Conservation (phyloP, 108 stramenopile species). For the Nitzschia palea region DNA sequence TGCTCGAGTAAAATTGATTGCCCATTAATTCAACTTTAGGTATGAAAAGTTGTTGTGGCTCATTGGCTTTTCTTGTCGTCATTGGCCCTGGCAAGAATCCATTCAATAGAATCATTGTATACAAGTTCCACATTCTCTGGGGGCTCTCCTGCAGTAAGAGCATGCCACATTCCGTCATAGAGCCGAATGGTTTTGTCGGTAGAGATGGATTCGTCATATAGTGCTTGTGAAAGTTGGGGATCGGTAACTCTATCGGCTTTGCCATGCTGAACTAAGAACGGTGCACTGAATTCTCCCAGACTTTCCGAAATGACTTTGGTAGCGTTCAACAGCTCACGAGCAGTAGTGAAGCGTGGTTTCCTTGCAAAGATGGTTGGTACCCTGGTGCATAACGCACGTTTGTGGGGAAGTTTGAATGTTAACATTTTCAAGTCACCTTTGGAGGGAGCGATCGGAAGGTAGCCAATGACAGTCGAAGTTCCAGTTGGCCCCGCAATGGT, state of each 20-base stretch:
- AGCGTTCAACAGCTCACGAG: slow-evolving; percentile 56
- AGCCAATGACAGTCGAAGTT: slow-evolving; percentile 26
- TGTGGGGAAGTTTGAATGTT: slow-evolving; percentile 48
- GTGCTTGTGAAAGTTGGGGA: slow-evolving; percentile 48
- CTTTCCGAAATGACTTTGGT: slow-evolving; percentile 49
- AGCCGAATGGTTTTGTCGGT: slow-evolving; percentile 60
- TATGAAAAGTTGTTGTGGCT: background rate
- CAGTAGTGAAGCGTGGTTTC: slow-evolving; percentile 65
- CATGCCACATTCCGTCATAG: slow-evolving; percentile 64
- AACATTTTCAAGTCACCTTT: slow-evolving; percentile 42
- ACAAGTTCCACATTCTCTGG: slow-evolving; percentile 47
- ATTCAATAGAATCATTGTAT: slow-evolving; percentile 42
- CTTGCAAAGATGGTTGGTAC: slow-evolving; percentile 41
- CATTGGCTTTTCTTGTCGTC: background rate
- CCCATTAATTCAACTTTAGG: background rate
- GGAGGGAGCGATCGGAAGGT: slow-evolving; percentile 44
- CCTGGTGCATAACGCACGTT: slow-evolving; percentile 30
- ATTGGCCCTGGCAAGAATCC: slow-evolving; percentile 40
- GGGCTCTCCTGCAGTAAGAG: slow-evolving; percentile 41
- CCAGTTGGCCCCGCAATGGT: slow-evolving; percentile 44
- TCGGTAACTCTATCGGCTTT: slow-evolving; percentile 59
- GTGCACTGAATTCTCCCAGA: slow-evolving; percentile 50
- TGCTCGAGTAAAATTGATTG: slow-evolving; percentile 13
- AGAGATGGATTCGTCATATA: slow-evolving; percentile 57
- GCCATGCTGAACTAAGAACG: slow-evolving; percentile 68